Conservation (phyloP, 1,284 basidiomycete species). For the Leccinum proximum region DNA sequence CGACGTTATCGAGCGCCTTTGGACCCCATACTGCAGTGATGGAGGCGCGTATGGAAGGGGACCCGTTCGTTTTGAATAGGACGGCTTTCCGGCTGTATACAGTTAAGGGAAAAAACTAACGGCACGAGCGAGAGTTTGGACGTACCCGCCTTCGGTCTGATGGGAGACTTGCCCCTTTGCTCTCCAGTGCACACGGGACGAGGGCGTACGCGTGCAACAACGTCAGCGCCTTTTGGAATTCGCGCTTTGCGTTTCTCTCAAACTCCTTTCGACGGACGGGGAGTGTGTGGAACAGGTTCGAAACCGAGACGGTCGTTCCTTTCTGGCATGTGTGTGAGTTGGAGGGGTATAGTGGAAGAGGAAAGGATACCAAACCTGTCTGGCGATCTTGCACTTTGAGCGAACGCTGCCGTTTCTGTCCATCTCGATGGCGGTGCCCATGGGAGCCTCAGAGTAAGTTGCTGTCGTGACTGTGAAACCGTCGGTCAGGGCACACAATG, state of each 20-base stretch:
- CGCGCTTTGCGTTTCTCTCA: constrained; percentile 87
- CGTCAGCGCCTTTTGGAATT: constrained; percentile 83
- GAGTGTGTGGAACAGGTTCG: constrained; percentile 76
- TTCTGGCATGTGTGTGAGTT: constrained; percentile 42
- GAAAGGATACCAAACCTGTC: constrained; percentile 55
- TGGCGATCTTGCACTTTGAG: constrained; percentile 57
- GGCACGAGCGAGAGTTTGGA: constrained; percentile 6
- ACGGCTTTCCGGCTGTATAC: constrained; percentile 60
- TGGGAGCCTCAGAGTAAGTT: constrained; percentile 66
- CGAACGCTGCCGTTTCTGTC: constrained; percentile 59
- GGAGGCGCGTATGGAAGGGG: constrained; percentile 58
- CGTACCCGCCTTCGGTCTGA: constrained; percentile 71
- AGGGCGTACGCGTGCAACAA: constrained; percentile 91
- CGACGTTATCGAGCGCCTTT: constrained; percentile 72
- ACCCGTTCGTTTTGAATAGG: constrained; percentile 75
- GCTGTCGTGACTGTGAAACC: constrained; percentile 72
- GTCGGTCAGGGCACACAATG: constrained; percentile 85
- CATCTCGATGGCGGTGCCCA: constrained; percentile 78
- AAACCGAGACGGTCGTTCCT: constrained; percentile 84
- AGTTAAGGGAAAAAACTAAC: constrained; percentile 7
- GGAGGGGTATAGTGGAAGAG: neutral
- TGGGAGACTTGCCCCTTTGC: constrained; percentile 76
- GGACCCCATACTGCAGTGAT: constrained; percentile 85
- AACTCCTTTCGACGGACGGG: constrained; percentile 95
- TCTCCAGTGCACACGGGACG: constrained; percentile 61